phyloP scores from a whole-genome alignment of 495 filamentous ascomycete genomes.

The Echria macrotheca region DNA sequence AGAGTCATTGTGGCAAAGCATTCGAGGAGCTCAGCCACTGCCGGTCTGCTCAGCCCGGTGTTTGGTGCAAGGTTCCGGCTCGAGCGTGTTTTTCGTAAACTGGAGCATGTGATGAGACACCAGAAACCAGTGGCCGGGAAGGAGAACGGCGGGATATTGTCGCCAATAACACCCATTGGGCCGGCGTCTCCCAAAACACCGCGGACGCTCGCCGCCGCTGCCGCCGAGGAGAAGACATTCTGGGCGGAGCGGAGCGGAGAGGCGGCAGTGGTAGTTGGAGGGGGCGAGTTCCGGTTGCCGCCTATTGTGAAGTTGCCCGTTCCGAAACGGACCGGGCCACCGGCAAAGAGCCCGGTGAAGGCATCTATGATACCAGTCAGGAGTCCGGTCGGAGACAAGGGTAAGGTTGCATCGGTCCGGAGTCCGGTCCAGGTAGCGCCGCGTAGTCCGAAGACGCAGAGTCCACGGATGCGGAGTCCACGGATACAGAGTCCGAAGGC shows the following conservation, averaged over 20 bases:
- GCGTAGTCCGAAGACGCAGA: not conserved
- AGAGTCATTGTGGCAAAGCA: conserved; percentile 18
- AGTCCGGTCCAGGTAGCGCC: not conserved
- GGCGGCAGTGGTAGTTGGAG: not conserved
- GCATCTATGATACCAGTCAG: not conserved
- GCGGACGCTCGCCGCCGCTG: not conserved
- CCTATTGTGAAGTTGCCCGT: not conserved
- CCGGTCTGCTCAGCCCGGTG: conserved; percentile 27
- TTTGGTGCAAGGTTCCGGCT: conserved; percentile 28
- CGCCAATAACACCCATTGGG: conserved; percentile 16
- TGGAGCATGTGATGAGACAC: conserved; percentile 12
- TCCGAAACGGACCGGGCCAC: not conserved
- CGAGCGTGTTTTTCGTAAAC: conserved; percentile 27
- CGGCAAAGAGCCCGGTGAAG: conserved; percentile 3
- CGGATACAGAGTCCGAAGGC: not conserved
- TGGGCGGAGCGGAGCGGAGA: not conserved
- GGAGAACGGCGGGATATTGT: conserved; percentile 1
- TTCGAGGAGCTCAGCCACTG: conserved; percentile 5
- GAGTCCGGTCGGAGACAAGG: not conserved
- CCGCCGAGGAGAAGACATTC: conserved; percentile 1
- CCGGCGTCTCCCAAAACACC: conserved; percentile 4
- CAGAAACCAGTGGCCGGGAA: no score
- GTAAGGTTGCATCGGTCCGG: no score
- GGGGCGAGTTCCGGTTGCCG: conserved; percentile 5
- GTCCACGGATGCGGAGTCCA: not conserved